These are phyloP conservation scores for Rhizopus sp. DNA, from an alignment of 371 early-diverging fungal genomes.

Conservation along the genomic window DNA sequence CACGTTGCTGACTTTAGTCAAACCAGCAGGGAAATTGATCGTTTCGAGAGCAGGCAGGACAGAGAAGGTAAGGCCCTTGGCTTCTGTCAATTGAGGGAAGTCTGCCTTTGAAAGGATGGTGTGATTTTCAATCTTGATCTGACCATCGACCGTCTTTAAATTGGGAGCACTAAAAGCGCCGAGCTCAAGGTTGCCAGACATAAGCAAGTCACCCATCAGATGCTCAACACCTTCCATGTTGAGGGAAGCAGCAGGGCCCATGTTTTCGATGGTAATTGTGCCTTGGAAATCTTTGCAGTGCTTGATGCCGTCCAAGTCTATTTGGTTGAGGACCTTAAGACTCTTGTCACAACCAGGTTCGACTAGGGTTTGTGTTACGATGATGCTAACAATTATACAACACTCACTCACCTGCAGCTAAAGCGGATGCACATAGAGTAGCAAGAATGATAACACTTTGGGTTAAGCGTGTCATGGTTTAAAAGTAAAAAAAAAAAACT, in stretches of 20 bases:
- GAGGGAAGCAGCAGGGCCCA: slow-evolving; percentile 20
- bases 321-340: slow-evolving; percentile 32
- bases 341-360: slow-evolving; percentile 13
- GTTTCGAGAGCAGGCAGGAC: slow-evolving; percentile 48
- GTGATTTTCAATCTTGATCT: slow-evolving; percentile 49
- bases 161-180: slow-evolving; percentile 41
- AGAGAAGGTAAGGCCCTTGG: slow-evolving; percentile 37
- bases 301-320: slow-evolving; percentile 48
- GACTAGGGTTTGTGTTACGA: neutral
- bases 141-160: slow-evolving; percentile 47
- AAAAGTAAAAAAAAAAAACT: slow-evolving; percentile 2
- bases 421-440: slow-evolving; percentile 15
- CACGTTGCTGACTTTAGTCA: slow-evolving; percentile 39
- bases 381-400: neutral
- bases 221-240: slow-evolving; percentile 40
- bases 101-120: slow-evolving; percentile 39
- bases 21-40: slow-evolving; percentile 45
- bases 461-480: slow-evolving; percentile 15
- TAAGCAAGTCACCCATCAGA: slow-evolving; percentile 44
- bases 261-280: slow-evolving; percentile 40
- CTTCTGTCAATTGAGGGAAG: slow-evolving; percentile 44
- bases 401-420: slow-evolving; percentile 8
- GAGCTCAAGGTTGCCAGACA: slow-evolving; percentile 42
- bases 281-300: slow-evolving; percentile 50
- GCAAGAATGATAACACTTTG: slow-evolving; percentile 19